Evolutionary conservation across 2,329 filamentous ascomycete genomes (phyloP), one percentile per base, ranked within the genome.

Genomic region (Bipolaris bicolor): DNA sequence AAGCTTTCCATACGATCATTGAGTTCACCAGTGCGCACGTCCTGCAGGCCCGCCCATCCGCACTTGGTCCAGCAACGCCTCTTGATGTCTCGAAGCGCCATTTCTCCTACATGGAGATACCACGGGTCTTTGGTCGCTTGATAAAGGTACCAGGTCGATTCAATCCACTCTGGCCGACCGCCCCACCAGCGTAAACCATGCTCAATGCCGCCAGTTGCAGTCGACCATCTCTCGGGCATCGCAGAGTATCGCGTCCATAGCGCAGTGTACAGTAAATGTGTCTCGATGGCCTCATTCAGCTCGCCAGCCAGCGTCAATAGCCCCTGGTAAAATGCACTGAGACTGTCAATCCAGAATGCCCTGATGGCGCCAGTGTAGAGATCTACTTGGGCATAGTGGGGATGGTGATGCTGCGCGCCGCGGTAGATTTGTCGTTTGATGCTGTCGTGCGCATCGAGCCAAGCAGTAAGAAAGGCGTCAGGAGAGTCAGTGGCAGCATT

Each of bases 1-100:
- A 98, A 99, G 74, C 94, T 98, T 77, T 99, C 95, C 95, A 98
- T 98, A 33, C 95, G 89, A 74, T 99, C 93, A 66, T 86, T 91
- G 76, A 92, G 87, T 77, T 97, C 91, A 3, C 94, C 94, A n/a
- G 73, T 80, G 7, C 77, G 74, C 18, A 83, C 81, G 59, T 83
- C 81, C 29, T 80, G 77, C 39, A 98, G 82, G 0, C 94, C 94
- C 13, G 94, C 91, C 92, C 94, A 98, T 39, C 95, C 95, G 69
- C 95, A 99, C 60, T 86, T 84, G 0, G 92, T 92, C 86, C 91
- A 92, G 77, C 95, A 99, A 52, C 94, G 86, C 47, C 91, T 84
- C 68, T 90, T 89, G 69, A 99, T 92, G 71, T 99, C 95, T 56
- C 87, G 86, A 53, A 97, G 81, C 0, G 92, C 89, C 95, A 99